These are phyloP conservation scores for Pseudogymnoascus sp. DNA, from an alignment of 2,329 filamentous ascomycete genomes.

Conservation along the genomic window DNA sequence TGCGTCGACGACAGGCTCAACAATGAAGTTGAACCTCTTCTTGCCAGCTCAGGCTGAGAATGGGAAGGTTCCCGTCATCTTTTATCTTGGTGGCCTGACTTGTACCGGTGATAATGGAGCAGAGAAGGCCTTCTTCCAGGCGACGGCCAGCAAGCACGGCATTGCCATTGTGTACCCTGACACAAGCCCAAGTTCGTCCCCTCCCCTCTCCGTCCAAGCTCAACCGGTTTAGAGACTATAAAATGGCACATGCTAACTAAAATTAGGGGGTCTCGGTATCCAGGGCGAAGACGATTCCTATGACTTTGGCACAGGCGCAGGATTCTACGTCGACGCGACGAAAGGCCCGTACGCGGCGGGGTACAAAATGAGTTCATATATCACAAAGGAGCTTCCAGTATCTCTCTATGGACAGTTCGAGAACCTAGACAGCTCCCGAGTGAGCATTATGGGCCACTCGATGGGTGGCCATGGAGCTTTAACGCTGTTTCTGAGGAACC, in stretches of 20 bases:
- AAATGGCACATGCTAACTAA: background rate
- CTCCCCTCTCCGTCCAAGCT: background rate
- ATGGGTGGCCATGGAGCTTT: constrained; percentile 97
- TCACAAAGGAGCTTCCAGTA: constrained; percentile 77
- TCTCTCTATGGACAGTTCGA: constrained; percentile 66
- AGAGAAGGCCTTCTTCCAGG: constrained; percentile 86
- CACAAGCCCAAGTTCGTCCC: constrained; percentile 69
- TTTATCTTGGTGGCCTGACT: constrained; percentile 90
- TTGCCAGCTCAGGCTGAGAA: constrained; percentile 64
- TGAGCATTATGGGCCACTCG: constrained; percentile 86
- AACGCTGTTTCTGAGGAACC: constrained; percentile 86
- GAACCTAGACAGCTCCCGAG: constrained; percentile 59
- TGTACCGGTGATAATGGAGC: constrained; percentile 85
- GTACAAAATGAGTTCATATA: constrained; percentile 94
- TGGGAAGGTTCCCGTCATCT: constrained; percentile 69
- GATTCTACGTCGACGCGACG: constrained; percentile 90
- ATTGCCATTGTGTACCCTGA: constrained; percentile 95
- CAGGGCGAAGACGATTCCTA: constrained; percentile 79
- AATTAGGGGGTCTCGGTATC: constrained; percentile 63
- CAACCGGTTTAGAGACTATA: background rate
- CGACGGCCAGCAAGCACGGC: constrained; percentile 67
- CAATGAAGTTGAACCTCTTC: constrained; percentile 91
- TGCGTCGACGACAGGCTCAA: constrained; percentile 68
- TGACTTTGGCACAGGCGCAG: constrained; percentile 87
- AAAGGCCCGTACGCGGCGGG: constrained; percentile 63